phyloP scores from a whole-genome alignment of 257 asterid genomes.

The Solanum rostratum region DNA sequence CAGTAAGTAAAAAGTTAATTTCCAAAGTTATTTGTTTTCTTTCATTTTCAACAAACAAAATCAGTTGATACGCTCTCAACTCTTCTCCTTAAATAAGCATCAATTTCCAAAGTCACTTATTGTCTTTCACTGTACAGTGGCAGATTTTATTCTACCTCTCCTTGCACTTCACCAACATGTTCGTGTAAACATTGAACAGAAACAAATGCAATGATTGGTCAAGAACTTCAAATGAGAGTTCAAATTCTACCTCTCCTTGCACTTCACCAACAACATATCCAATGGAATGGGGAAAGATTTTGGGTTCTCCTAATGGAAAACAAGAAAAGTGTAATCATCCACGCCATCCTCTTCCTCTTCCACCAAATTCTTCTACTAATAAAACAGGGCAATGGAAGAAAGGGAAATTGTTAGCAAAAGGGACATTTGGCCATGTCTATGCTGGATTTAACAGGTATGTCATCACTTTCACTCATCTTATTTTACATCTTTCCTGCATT shows the following conservation, averaged over 20 bases:
- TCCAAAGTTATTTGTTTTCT: not conserved
- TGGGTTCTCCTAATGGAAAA: not conserved
- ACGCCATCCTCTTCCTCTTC: constrained; percentile 13
- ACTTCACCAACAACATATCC: constrained; percentile 2
- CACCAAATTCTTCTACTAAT: constrained; percentile 2
- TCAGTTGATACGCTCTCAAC: not conserved
- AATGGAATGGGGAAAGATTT: not conserved
- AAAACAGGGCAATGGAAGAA: constrained; percentile 35
- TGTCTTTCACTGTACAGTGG: too few relatives aligned
- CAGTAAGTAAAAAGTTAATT: not conserved
- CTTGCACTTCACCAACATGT: too few relatives aligned
- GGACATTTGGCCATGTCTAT: constrained; percentile 62
- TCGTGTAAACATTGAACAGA: not conserved
- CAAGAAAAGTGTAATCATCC: not conserved
- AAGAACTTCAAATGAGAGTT: not conserved
- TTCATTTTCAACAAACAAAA: not conserved
- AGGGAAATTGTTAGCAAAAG: constrained; percentile 56
- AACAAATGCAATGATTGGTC: not conserved
- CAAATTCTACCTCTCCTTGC: not conserved
- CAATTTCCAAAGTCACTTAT: too few relatives aligned
- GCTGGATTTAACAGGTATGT: constrained; percentile 52
- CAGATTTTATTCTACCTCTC: too few relatives aligned
- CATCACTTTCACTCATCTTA: not conserved
- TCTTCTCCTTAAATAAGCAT: too few relatives aligned
- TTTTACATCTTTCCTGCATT: not conserved